phyloP scores from a whole-genome alignment of 2,329 filamentous ascomycete genomes.

The Ascochyta pisi region DNA sequence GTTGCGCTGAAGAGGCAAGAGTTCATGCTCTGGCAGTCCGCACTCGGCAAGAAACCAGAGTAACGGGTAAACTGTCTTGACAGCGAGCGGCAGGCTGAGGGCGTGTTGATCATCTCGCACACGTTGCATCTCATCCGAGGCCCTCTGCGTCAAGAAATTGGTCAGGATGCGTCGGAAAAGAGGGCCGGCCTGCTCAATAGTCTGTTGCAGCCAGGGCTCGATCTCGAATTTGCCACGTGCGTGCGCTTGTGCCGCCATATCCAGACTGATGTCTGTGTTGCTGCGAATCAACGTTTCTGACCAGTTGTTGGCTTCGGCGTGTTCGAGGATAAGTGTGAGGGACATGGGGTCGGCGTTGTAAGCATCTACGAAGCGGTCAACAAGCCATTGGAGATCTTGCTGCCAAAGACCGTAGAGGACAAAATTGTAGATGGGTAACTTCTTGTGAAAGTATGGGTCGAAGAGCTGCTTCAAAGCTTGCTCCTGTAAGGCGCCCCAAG shows the following conservation, averaged over 20 bases:
- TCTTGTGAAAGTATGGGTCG: conserved; percentile 81
- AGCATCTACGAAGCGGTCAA: conserved; percentile 76
- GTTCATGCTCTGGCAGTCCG: conserved; percentile 67
- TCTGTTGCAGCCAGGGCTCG: conserved; percentile 77
- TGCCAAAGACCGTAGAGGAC: conserved; percentile 92
- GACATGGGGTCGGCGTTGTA: conserved; percentile 74
- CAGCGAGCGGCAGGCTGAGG: conserved; percentile 76
- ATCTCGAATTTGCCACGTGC: conserved; percentile 81
- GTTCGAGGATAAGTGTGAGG: conserved; percentile 75
- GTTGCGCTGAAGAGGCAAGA: conserved; percentile 81
- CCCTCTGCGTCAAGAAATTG: conserved; percentile 85
- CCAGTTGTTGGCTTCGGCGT: conserved; percentile 83
- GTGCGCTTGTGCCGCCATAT: conserved; percentile 85
- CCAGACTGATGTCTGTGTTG: conserved; percentile 83
- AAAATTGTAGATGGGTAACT: conserved; percentile 80
- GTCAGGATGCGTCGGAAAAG: conserved; percentile 75
- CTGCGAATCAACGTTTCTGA: conserved; percentile 79
- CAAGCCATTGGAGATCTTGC: conserved; percentile 87
- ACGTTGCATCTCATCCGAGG: conserved; percentile 76
- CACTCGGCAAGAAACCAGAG: conserved; percentile 73
- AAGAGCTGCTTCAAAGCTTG: conserved; percentile 81
- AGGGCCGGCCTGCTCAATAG: conserved; percentile 66
- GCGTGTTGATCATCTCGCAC: conserved; percentile 74
- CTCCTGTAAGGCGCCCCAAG: conserved; percentile 76
- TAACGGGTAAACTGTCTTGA: conserved; percentile 83